Base-by-base conservation (phyloP, 805 yeast species). In the Candida ortonii region DNA sequence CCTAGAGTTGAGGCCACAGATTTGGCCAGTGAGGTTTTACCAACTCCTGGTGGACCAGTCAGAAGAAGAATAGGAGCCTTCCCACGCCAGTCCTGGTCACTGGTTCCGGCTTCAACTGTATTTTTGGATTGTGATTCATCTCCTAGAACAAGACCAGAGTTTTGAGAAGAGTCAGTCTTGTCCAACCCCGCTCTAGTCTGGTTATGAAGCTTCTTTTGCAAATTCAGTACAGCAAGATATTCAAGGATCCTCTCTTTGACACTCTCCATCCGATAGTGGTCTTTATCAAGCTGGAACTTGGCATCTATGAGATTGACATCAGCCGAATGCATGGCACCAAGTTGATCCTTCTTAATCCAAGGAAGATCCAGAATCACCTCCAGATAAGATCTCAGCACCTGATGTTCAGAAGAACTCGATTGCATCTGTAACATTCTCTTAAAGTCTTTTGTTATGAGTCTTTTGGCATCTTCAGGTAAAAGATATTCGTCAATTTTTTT, bases 11-110 rank as follows among this genome's bases (percentile, higher is more conserved):
- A 61, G 1, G 96, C 95, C 30, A 87, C 76, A 0, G 94, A 83
- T 51, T 78, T 78, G 4, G 95, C 95, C 37, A 87, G 65, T 1
- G 93, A 81, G 0, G 96, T 87, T 57, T 87, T 87, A 18, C 96
- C 96, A 10, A 86, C 93, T 22, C 96, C 96, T 0, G 96, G 96
- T 8, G 96, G 96, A 1, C 96, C 96, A 5, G 85, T 86, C 38
- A 87, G 69, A 58, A 87, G 67, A 25, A 87, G 59, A 27, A 87
- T 86, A 6, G 96, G 96, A 1, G 94, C 74, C 50, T 53, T 58
- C 4, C n/a, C n/a, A n/a, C n/a, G n/a, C 48, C 17, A 7, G 21
- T 12, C 9, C 30, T 17, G 24, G 13, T 34, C 9, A 18, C 26
- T 15, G 12, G 18, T 9, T 17, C 22, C 5, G 25, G 24, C n/a